Evolutionary conservation across 306 rosid genomes (phyloP).

Genomic region (Trifolium dubium): DNA sequence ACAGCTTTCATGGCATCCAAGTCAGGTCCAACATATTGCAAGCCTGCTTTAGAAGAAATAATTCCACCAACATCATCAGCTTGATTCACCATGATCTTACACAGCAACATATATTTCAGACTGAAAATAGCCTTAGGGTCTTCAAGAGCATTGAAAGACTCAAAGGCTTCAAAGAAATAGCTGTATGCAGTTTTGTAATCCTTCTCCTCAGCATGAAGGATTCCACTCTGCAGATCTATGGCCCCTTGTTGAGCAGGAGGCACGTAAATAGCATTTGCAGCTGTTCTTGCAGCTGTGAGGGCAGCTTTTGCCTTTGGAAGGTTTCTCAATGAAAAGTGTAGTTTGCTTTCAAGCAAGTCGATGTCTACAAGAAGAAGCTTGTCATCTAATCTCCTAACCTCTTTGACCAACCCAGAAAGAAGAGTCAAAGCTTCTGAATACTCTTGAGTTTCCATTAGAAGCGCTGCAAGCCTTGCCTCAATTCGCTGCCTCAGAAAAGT

Average conservation of each 20-base stretch:
- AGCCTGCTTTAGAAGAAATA: constrained; percentile 88
- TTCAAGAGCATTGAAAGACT: constrained; percentile 89
- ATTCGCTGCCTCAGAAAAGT: constrained; percentile 92
- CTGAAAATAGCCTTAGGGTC: constrained; percentile 92
- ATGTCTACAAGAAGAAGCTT: constrained; percentile 97
- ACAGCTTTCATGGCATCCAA: constrained; percentile 98
- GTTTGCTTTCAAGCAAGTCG: constrained; percentile 92
- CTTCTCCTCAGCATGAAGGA: constrained; percentile 94
- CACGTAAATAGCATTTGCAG: constrained; percentile 93
- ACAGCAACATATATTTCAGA: constrained; percentile 89
- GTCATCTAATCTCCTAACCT: constrained; percentile 95
- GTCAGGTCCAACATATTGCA: constrained; percentile 84
- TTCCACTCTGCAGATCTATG: constrained; percentile 93
- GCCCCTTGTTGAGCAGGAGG: constrained; percentile 99
- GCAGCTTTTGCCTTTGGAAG: constrained; percentile 98
- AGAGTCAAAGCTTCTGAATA: constrained; percentile 84
- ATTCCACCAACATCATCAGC: constrained; percentile 91
- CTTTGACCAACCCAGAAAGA: constrained; percentile 83
- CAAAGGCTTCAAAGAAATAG: constrained; percentile 94
- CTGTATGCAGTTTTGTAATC: constrained; percentile 92
- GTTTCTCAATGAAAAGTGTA: constrained; percentile 87
- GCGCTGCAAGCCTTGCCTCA: constrained; percentile 95
- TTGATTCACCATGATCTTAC: constrained; percentile 92
- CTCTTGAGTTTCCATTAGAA: constrained; percentile 91
- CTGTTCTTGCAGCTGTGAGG: constrained; percentile 95